Base-by-base conservation (phyloP, 345 rosid species). In the Citrus hindsii region DNA sequence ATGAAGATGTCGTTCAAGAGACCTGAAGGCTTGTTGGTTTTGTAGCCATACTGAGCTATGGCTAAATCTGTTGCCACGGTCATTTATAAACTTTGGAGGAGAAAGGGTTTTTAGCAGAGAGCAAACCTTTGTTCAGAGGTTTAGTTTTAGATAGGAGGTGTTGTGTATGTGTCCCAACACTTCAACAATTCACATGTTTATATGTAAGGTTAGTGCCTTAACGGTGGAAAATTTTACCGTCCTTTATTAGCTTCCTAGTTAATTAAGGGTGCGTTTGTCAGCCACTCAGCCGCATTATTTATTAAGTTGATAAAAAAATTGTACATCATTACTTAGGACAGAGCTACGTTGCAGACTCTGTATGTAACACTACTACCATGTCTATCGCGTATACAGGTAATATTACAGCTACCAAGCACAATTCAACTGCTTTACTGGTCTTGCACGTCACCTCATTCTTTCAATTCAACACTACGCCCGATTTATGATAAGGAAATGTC, bases 1-100 rank as follows among this genome's bases (percentile, higher is more conserved):
- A 85, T 90, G 90, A 92, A 88, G 71, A 90, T 75, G 46, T 87
- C 81, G 84, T 88, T 86, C 76, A 90, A 69, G 66, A 90, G 80
- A 62, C 85, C 76, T 10, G 93, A 77, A 55, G 90, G 79, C 75
- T 48, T 84, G 53, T 48, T 82, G 59, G 65, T 58, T 67, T 75
- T 82, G 79, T 76, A 78, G 62, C 79, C 76, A 68, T 83, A 79
- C 22, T 40, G 9, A 5, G 51, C 66, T 10, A 79, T 66, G 24
- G 48, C 67, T 28, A 79, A 67, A 7, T 56, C 75, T 33, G 40
- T 16, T 27, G 73, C 77, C 81, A 75, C 75, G 69, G 60, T 60
- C 10, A 9, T 40, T 46, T 12, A 13, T 46, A 13, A 46, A 46
- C 51, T 46, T 46, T 46, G 18, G 51, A 12, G 51, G 16, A 42